phyloP scores from a whole-genome alignment of 208 protist species.

The Trypanosoma platydactyli region DNA sequence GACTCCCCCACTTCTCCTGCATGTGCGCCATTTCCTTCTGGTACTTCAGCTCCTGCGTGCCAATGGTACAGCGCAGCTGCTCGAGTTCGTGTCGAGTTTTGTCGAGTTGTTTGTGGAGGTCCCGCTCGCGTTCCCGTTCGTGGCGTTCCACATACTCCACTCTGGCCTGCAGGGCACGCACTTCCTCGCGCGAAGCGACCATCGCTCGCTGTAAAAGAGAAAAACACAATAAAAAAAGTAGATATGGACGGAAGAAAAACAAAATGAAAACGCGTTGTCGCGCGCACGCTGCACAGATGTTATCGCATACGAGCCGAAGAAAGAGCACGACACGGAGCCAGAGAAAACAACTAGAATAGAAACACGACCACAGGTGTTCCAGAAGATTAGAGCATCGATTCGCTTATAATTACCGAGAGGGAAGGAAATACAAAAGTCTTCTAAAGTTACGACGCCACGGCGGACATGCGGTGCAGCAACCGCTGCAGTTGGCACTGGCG shows the following conservation, averaged over 20 bases:
- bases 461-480: conserved; percentile 54
- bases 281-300: not conserved
- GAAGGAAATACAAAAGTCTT: not conserved
- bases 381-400: conserved; percentile 4
- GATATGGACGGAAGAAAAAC: too few relatives aligned
- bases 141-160: conserved; percentile 23
- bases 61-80: not conserved
- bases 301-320: not conserved
- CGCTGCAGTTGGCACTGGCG: conserved; percentile 79
- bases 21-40: conserved; percentile 5
- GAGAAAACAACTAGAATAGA: not conserved
- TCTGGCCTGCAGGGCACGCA: conserved; percentile 10
- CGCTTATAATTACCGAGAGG: conserved; percentile 1
- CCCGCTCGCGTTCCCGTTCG: conserved; percentile 21
- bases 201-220: not conserved
- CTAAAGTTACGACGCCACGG: conserved; percentile 4
- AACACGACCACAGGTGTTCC: not conserved
- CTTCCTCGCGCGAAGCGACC: conserved; percentile 6
- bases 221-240: conserved; percentile 8
- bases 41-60: not conserved
- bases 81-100: not conserved
- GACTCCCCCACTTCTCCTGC: conserved; percentile 11
- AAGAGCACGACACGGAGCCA: conserved; percentile 2
- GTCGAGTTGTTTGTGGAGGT: conserved; percentile 12
- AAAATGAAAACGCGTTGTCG: not conserved